Base-by-base conservation (phyloP, 192 early-diverging fungal species). In the Coemansia furcata region DNA sequence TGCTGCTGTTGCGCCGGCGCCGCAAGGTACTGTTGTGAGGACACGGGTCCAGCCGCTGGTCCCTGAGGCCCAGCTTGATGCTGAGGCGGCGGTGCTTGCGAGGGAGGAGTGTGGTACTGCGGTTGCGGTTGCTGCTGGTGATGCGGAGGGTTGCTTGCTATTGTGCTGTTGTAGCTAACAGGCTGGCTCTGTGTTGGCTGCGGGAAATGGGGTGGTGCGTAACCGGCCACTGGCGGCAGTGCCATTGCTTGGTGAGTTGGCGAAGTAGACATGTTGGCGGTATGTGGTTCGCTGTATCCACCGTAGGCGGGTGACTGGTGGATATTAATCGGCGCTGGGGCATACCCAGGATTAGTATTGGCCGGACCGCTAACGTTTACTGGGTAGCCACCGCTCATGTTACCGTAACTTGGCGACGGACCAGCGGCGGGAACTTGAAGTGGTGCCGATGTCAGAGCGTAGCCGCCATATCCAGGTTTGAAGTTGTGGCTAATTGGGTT, bases 391-490 rank as follows among this genome's bases (percentile, higher is more conserved):
- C 43, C 50, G 23, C 69, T 46, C 19, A 55, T 39, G n/a, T 11
- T 46, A 10, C 69, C 69, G 14, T 70, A 69, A 7, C 67, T 72
- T 21, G 55, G 57, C 7, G 61, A 36, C 30, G 65, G 66, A 2
- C 64, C 63, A 14, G 63, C 17, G 3, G 23, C 35, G 7, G 68
- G 17, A 19, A 14, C 9, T 62, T 78, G 76, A 19, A 68, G 63
- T 19, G 69, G 75, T 7, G 67, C 73, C 33, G 69, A 39, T 3
- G 69, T 46, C 33, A 73, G 55, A 35, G 74, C 47, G 37, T 82
- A 76, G 4, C 79, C 71, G 17, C 74, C 74, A 54, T 82, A 76
- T 0, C 68, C 79, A 0, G 71, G 74, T 62, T 77, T 73, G 71
- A 71, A 76, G 65, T 40, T 67, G 4, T 71, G 36, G 64, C 21